These are phyloP conservation scores for Aphanomyces euteiches DNA, from an alignment of 352 stramenopile genomes.

Conservation along the genomic window DNA sequence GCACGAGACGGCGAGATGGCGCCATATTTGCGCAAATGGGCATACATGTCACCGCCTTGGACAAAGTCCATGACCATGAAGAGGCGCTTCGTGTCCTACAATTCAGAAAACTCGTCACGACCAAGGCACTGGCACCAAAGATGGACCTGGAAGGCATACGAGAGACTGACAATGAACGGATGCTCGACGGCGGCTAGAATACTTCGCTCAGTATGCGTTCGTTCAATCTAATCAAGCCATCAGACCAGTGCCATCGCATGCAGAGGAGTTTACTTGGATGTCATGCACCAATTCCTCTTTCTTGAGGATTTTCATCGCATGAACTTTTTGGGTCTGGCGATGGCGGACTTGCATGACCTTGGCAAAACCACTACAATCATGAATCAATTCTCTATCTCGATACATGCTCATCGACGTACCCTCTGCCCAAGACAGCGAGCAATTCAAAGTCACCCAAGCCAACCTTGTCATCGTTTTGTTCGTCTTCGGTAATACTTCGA, in stretches of 20 bases:
- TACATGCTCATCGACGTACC: not conserved
- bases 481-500: not conserved
- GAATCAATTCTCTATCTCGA: not conserved
- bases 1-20: slow-evolving; percentile 89
- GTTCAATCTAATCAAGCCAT: slow-evolving; percentile 12
- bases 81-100: slow-evolving; percentile 79
- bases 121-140: slow-evolving; percentile 41
- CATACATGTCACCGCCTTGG: slow-evolving; percentile 96
- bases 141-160: slow-evolving; percentile 96
- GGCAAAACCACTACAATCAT: slow-evolving; percentile 11
- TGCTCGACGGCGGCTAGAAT: slow-evolving; percentile 97
- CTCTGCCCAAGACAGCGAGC: slow-evolving; percentile 53
- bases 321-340: slow-evolving; percentile 49
- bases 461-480: slow-evolving; percentile 3
- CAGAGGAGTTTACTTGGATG: slow-evolving; percentile 8
- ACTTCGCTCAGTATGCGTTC: slow-evolving; percentile 12
- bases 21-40: slow-evolving; percentile 84
- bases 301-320: slow-evolving; percentile 91
- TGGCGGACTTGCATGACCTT: slow-evolving; percentile 43
- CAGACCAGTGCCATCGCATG: not conserved
- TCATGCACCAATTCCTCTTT: slow-evolving; percentile 81
- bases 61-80: slow-evolving; percentile 89
- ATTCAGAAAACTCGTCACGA: slow-evolving; percentile 24
- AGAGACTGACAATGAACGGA: slow-evolving; percentile 97
- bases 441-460: slow-evolving; percentile 65